A percentile compares a stretch with the other conserved stretches of the same genome.
Conservation (phyloP, 2,329 filamentous ascomycete genomes). For the Xylaria sp. region DNA sequence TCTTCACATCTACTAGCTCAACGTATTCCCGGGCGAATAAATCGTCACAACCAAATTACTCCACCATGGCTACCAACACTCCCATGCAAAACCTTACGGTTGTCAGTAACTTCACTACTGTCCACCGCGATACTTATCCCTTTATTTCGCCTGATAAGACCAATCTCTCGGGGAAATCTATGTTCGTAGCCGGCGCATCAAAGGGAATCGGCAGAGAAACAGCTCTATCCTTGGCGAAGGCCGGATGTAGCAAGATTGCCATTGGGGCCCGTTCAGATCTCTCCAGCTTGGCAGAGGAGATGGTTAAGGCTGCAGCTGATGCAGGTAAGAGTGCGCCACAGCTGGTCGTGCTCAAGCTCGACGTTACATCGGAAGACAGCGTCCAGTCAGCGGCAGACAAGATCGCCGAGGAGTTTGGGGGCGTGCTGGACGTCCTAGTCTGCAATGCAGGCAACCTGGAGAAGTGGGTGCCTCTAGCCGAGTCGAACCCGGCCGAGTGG, state of each 20-base stretch:
- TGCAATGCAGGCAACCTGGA: conserved; percentile 57
- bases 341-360: conserved; percentile 49
- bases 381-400: conserved; percentile 50
- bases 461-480: conserved; percentile 45
- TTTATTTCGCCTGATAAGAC: conserved; percentile 44
- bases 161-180: conserved; percentile 46
- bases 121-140: conserved; percentile 50
- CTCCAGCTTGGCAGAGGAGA: conserved; percentile 52
- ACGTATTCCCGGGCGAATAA: not conserved
- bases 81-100: conserved; percentile 22
- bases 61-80: conserved; percentile 31
- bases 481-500: conserved; percentile 42
- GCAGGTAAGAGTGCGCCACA: conserved; percentile 46
- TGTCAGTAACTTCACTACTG: conserved; percentile 33
- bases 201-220: conserved; percentile 61
- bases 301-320: conserved; percentile 51
- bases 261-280: conserved; percentile 64
- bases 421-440: conserved; percentile 53
- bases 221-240: conserved; percentile 62
- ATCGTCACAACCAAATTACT: not conserved
- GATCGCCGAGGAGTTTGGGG: conserved; percentile 42
- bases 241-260: conserved; percentile 60
- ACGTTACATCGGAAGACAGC: conserved; percentile 51
- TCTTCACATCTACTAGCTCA: not conserved
- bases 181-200: conserved; percentile 63